These are phyloP conservation scores for Botrytis sinoallii DNA, from an alignment of 2,329 filamentous ascomycete genomes.

Conservation along the genomic window DNA sequence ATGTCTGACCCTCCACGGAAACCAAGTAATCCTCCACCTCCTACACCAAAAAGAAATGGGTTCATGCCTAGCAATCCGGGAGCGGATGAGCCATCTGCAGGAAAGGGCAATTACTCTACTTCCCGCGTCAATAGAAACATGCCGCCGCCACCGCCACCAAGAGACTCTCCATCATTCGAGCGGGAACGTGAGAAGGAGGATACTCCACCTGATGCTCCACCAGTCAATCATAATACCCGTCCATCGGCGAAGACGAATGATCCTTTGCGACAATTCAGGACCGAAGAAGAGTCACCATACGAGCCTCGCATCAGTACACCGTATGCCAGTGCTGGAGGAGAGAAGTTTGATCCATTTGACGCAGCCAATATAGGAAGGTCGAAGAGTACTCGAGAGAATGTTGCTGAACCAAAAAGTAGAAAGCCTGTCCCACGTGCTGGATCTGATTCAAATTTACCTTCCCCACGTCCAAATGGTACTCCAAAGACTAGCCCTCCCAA, in stretches of 20 bases:
- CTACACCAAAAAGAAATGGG: conserved; percentile 32
- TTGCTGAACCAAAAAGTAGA: conserved; percentile 7
- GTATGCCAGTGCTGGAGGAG: conserved; percentile 54
- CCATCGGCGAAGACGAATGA: conserved; percentile 36
- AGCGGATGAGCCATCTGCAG: conserved; percentile 37
- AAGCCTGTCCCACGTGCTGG: conserved; percentile 29
- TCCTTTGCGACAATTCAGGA: conserved; percentile 47
- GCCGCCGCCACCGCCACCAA: conserved; percentile 29
- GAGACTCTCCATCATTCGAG: conserved; percentile 17
- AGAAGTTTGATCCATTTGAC: conserved; percentile 58
- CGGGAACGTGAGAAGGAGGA: conserved; percentile 10
- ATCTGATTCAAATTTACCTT: conserved; percentile 33
- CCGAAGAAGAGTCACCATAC: conserved; percentile 31
- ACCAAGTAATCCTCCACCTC: conserved; percentile 25
- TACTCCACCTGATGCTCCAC: conserved; percentile 8
- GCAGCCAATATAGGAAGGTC: conserved; percentile 37
- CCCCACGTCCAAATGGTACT: conserved; percentile 25
- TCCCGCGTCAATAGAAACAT: conserved; percentile 32
- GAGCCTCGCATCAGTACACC: conserved; percentile 57
- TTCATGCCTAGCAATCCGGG: conserved; percentile 37
- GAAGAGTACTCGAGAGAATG: conserved; percentile 33
- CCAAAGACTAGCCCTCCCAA: conserved; percentile 18
- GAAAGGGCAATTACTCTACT: conserved; percentile 35
- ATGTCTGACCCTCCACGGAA: conserved; percentile 26
- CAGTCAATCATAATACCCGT: conserved; percentile 17